Evolutionary conservation across 306 rosid species (phyloP).

Genomic region (Arachis stenosperma): DNA sequence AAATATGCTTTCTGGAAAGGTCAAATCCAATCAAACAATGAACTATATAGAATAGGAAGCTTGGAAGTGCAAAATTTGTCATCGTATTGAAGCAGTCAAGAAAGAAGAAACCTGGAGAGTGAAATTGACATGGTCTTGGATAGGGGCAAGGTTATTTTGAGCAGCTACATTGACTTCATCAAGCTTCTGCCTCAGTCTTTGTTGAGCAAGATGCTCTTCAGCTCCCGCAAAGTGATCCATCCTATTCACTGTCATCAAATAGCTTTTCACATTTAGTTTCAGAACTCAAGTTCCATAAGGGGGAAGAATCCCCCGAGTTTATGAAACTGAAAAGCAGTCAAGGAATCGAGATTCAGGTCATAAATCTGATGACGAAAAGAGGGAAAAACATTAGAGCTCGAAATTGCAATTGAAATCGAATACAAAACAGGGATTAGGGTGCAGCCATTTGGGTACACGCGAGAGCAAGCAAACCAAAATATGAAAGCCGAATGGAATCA

Average conservation of each 20-base stretch:
- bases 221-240: conserved; percentile 70
- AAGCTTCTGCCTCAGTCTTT: conserved; percentile 72
- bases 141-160: conserved; percentile 65
- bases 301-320: neutral
- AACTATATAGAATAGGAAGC: conserved; percentile 18
- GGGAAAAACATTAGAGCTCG: neutral
- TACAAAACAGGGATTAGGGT: neutral
- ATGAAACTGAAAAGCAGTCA: conserved; percentile 4
- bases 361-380: neutral
- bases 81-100: too few species aligned
- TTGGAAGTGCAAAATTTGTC: neutral
- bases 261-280: neutral
- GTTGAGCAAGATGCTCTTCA: conserved; percentile 76
- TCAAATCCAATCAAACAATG: conserved; percentile 30
- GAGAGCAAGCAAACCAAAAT: too few species aligned
- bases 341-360: neutral
- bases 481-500: too few species aligned
- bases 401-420: neutral
- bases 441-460: too few species aligned
- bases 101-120: conserved; percentile 73
- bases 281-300: too few species aligned
- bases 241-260: conserved; percentile 32
- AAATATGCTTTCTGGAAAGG: conserved; percentile 83
- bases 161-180: conserved; percentile 83
- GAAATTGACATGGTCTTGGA: conserved; percentile 93